Conservation (phyloP, 192 early-diverging fungal genomes). For the Gorgonomyces haynaldii region DNA sequence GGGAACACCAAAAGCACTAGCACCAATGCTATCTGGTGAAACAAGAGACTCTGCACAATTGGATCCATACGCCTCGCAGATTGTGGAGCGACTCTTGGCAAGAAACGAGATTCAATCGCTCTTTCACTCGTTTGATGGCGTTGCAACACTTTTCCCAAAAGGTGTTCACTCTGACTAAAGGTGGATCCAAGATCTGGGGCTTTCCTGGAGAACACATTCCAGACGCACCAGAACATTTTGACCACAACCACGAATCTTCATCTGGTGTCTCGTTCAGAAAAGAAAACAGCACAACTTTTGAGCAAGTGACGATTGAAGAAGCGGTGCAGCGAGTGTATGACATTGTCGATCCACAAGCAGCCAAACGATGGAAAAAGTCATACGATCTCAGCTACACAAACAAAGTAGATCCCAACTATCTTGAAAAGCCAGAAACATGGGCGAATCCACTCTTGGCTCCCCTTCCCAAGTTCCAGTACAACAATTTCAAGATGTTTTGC, state of each 20-base stretch:
- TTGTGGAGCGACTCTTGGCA: conserved; percentile 79
- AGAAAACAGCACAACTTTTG: conserved; percentile 2
- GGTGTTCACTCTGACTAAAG: conserved; percentile 80
- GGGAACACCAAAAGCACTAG: conserved; percentile 60
- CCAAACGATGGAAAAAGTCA: not conserved
- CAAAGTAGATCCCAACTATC: conserved; percentile 35
- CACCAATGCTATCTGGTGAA: conserved; percentile 37
- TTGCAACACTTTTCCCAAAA: conserved; percentile 67
- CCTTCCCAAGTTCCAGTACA: conserved; percentile 33
- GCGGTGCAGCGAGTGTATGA: not conserved
- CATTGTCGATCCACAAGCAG: not conserved
- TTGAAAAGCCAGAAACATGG: conserved; percentile 56
- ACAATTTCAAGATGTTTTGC: conserved; percentile 66
- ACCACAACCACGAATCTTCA: too few species aligned
- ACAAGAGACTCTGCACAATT: conserved; percentile 75
- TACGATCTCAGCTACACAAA: conserved; percentile 45
- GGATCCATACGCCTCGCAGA: conserved; percentile 59
- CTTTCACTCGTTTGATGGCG: conserved; percentile 73
- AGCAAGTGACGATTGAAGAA: not conserved
- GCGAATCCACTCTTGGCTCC: conserved; percentile 66
- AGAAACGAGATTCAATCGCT: conserved; percentile 58
- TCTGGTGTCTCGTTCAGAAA: too few species aligned
- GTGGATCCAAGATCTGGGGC: too few species aligned
- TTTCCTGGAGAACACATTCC: too few species aligned
- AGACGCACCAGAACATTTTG: too few species aligned